These are phyloP conservation scores for Triticum timopheevii DNA, from an alignment of 176 grass and related monocot genomes.

Conservation along the genomic window DNA sequence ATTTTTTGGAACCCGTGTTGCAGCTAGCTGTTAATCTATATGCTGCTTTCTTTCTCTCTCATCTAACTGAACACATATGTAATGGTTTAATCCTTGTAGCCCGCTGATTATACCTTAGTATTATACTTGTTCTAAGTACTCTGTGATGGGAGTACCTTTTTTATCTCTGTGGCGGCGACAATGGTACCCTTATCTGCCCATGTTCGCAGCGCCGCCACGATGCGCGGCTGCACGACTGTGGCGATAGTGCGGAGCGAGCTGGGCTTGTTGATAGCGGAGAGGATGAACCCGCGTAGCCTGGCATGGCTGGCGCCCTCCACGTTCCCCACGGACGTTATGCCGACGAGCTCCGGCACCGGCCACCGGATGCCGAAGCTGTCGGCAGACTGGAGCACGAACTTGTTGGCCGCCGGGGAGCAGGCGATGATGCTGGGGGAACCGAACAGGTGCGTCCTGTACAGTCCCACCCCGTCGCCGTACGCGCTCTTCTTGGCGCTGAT, in stretches of 20 bases:
- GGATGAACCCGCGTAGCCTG: slow-evolving; percentile 2
- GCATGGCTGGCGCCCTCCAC: slow-evolving; percentile 11
- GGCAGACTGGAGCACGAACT: slow-evolving; percentile 31
- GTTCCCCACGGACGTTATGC: background rate
- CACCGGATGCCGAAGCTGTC: slow-evolving; percentile 22
- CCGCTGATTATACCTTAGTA: too few relatives aligned
- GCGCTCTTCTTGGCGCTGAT: background rate
- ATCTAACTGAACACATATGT: too few relatives aligned
- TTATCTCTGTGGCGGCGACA: slow-evolving; percentile 18
- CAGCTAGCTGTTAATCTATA: too few relatives aligned
- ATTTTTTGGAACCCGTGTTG: too few relatives aligned
- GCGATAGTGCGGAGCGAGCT: slow-evolving; percentile 12
- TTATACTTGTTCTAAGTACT: too few relatives aligned
- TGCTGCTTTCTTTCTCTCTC: too few relatives aligned
- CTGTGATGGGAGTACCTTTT: background rate
- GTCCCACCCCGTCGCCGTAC: background rate
- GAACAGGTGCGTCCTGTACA: slow-evolving; percentile 28
- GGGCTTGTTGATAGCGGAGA: slow-evolving; percentile 15
- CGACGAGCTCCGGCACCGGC: slow-evolving; percentile 35
- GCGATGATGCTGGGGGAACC: slow-evolving; percentile 26
- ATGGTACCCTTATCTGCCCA: slow-evolving; percentile 36
- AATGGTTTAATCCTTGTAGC: too few relatives aligned
- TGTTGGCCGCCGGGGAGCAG: slow-evolving; percentile 36
- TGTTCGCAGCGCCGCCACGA: slow-evolving; percentile 2
- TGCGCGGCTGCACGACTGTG: background rate